These are phyloP conservation scores for Blastocystis sp. DNA, from an alignment of 352 stramenopile species.

Conservation along the genomic window DNA sequence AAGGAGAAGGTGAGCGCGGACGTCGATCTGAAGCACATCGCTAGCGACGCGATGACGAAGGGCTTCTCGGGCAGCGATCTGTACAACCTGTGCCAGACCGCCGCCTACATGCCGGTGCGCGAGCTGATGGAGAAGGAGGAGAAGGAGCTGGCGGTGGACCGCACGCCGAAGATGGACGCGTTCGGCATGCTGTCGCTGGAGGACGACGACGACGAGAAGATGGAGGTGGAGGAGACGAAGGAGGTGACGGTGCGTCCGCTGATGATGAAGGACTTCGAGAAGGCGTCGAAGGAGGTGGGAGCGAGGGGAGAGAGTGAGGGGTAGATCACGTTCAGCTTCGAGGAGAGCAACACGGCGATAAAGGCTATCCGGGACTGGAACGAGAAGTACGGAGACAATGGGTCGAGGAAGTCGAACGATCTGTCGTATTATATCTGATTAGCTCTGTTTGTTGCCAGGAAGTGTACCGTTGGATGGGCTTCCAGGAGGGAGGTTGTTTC, in stretches of 20 bases:
- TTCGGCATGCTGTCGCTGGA: conserved; percentile 59
- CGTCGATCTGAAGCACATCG: conserved; percentile 80
- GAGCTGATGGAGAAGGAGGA: conserved; percentile 82
- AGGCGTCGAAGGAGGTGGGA: conserved; percentile 71
- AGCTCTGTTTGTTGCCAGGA: neutral
- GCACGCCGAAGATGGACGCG: conserved; percentile 76
- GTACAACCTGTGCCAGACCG: conserved; percentile 79
- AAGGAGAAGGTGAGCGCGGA: conserved; percentile 79
- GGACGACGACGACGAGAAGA: conserved; percentile 31
- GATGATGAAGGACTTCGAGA: conserved; percentile 72
- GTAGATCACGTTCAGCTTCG: conserved; percentile 82
- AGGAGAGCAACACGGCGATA: conserved; percentile 81
- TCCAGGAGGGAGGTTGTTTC: neutral
- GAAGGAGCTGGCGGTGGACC: conserved; percentile 79
- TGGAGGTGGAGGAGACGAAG: conserved; percentile 71
- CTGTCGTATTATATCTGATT: conserved; percentile 66
- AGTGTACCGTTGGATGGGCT: neutral
- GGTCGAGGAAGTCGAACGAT: conserved; percentile 58
- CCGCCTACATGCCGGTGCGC: conserved; percentile 70
- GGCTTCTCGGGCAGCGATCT: conserved; percentile 84
- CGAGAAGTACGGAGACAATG: conserved; percentile 82
- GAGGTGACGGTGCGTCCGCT: conserved; percentile 71
- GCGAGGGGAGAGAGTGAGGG: conserved; percentile 47
- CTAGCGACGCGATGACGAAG: conserved; percentile 76
- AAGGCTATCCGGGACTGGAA: conserved; percentile 84